These are phyloP conservation scores for Leptographium lundbergii DNA, from an alignment of 2,329 filamentous ascomycete genomes.

Conservation along the genomic window DNA sequence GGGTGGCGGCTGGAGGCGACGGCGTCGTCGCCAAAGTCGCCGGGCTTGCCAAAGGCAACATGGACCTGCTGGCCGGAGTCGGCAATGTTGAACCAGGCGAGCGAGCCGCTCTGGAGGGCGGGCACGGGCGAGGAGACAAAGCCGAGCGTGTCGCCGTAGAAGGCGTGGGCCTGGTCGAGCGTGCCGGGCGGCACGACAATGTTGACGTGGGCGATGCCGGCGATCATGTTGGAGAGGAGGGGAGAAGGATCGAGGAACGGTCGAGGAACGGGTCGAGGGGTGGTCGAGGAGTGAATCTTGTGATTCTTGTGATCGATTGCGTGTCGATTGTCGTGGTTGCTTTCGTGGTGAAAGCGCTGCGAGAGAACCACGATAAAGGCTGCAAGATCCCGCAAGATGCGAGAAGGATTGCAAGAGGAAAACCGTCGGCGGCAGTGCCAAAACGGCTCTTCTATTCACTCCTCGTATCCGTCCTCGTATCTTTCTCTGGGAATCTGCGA, in stretches of 20 bases:
- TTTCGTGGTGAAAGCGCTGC: no score
- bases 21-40: conserved; percentile 16
- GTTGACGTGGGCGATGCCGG: conserved; percentile 36
- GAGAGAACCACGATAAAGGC: no score
- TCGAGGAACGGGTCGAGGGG: not conserved
- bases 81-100: conserved; percentile 50
- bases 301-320: no score
- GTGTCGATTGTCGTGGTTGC: no score
- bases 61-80: conserved; percentile 43
- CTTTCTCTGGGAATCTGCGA: no score
- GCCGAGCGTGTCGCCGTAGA: conserved; percentile 44
- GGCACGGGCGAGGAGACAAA: conserved; percentile 40
- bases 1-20: conserved; percentile 36
- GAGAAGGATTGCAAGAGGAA: no score
- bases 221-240: conserved; percentile 11
- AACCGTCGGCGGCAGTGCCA: no score
- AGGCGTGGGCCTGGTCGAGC: conserved; percentile 35
- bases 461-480: no score
- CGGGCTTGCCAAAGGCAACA: conserved; percentile 30
- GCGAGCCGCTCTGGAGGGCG: conserved; percentile 30
- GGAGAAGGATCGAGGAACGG: not conserved
- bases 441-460: no score
- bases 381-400: no score
- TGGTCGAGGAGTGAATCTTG: no score
- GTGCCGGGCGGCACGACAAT: conserved; percentile 42